Percentiles rank a stretch among this genome's conserved stretches.
Evolutionary conservation across 2,329 filamentous ascomycete genomes (phyloP).

Genomic region (Fusarium buxicola): DNA sequence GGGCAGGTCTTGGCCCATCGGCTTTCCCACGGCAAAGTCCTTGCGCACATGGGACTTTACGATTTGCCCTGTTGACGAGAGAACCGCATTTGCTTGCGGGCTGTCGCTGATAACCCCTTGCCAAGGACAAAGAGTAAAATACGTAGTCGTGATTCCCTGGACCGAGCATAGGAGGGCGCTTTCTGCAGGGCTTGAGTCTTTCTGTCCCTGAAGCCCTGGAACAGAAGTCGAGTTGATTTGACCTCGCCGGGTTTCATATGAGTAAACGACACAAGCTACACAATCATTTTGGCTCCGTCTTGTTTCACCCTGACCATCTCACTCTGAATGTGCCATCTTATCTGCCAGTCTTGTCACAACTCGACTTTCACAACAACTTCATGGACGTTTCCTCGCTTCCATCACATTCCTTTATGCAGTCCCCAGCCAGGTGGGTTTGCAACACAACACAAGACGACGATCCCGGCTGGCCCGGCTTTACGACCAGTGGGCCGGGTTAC

Average conservation of each 20-base stretch:
- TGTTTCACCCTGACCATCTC: constrained; percentile 16
- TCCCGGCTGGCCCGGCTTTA: constrained; percentile 32
- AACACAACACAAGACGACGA: constrained; percentile 18
- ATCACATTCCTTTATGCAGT: constrained; percentile 33
- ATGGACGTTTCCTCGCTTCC: constrained; percentile 9
- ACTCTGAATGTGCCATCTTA: neutral
- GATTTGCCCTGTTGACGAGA: constrained; percentile 9
- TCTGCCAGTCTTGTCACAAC: constrained; percentile 4
- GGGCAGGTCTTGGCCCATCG: constrained; percentile 12
- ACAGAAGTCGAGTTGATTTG: neutral
- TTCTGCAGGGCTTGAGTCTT: no score
- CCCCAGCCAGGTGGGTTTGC: constrained; percentile 2
- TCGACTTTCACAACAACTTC: neutral
- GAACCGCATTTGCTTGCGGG: constrained; percentile 9
- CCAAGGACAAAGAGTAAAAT: neutral
- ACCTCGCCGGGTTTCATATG: neutral
- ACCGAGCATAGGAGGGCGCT: no score
- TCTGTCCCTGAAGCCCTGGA: neutral
- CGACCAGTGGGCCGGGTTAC: constrained; percentile 11
- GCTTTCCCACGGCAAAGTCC: constrained; percentile 11
- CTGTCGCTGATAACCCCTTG: neutral
- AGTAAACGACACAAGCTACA: neutral
- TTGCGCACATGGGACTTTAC: neutral
- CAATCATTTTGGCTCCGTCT: neutral
- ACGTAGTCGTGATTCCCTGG: neutral